Evolutionary conservation across 768 basidiomycete genomes (phyloP), one percentile per base, ranked within the genome.

Genomic region (Tricholomella constricta): DNA sequence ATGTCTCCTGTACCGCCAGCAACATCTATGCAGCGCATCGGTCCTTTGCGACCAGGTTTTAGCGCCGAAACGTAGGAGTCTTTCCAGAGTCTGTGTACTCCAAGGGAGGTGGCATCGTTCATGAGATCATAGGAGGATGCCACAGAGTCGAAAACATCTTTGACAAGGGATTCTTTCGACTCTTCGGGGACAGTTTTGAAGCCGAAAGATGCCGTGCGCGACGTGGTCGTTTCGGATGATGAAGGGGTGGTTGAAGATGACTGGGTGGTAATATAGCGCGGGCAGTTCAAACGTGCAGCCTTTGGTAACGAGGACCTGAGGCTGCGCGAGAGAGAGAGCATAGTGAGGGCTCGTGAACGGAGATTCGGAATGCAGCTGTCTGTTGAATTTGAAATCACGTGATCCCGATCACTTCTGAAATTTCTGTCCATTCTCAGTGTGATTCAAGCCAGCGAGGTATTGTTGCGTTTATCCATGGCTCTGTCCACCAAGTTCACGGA

Each of bases 1-100:
- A 99, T 95, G 75, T 99, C 97, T 17, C 97, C 93, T 14, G 96
- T 99, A 43, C 97, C 97, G 19, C 97, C 97, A 1, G 96, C 97
- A 26, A 98, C 91, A 66, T 99, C 97, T 49, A 98, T 86, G 71
- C 93, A 96, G 56, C 82, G 84, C 67, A 84, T 64, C 1, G 86
- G 83, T 1, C 88, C 88, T 55, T 80, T 84, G 48, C 81, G 81
- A 34, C 92, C 91, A 3, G 91, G 94, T 58, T 82, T 80, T 55
- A 98, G 70, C 0, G 78, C 72, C 1, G 84, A 80, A 23, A 98
- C 86, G 65, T 91, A 91, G 15, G 85, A 78, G 69, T 98, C 94
- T 72, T 98, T 99, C 97, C 97, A 99, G 20, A 99, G 75, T 48
- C 97, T 82, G 66, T 98, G 97, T 9, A 98, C 87, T 31, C 97